Conservation (phyloP, 1,139 yeast genomes). For the Pneumocystis jirovecii region DNA sequence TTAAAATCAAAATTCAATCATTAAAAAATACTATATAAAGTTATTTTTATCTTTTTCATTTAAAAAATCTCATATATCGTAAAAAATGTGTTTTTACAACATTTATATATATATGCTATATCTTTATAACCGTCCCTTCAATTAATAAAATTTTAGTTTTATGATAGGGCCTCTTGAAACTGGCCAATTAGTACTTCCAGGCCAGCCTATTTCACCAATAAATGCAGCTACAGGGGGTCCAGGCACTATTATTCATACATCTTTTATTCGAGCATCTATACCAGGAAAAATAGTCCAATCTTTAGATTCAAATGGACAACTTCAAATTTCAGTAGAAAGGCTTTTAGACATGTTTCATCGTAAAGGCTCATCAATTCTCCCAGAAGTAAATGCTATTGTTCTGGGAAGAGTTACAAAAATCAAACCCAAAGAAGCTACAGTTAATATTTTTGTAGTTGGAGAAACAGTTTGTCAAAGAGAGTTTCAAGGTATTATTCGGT, state of each 20-base stretch:
- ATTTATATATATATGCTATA: neutral
- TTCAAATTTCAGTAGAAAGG: neutral
- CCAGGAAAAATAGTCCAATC: neutral
- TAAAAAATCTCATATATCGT: too few species aligned
- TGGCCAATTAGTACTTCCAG: neutral
- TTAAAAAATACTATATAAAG: neutral
- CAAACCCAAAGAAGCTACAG: constrained; percentile 53
- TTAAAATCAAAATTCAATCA: neutral
- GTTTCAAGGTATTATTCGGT: constrained; percentile 63
- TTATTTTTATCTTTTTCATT: too few species aligned
- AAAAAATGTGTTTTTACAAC: too few species aligned
- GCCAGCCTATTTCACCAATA: neutral
- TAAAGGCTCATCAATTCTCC: constrained; percentile 31
- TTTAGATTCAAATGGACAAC: neutral
- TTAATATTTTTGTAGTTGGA: constrained; percentile 73
- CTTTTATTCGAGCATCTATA: neutral
- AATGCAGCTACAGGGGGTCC: neutral
- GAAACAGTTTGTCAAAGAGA: constrained; percentile 39
- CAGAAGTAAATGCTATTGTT: constrained; percentile 75
- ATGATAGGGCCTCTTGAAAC: neutral
- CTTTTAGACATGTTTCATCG: neutral
- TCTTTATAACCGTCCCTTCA: neutral
- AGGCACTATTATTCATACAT: neutral
- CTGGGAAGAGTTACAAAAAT: constrained; percentile 60
- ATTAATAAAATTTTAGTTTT: neutral